These are phyloP conservation scores for Emmonsiellopsis sp. DNA, from an alignment of 2,329 filamentous ascomycete genomes.

Conservation along the genomic window DNA sequence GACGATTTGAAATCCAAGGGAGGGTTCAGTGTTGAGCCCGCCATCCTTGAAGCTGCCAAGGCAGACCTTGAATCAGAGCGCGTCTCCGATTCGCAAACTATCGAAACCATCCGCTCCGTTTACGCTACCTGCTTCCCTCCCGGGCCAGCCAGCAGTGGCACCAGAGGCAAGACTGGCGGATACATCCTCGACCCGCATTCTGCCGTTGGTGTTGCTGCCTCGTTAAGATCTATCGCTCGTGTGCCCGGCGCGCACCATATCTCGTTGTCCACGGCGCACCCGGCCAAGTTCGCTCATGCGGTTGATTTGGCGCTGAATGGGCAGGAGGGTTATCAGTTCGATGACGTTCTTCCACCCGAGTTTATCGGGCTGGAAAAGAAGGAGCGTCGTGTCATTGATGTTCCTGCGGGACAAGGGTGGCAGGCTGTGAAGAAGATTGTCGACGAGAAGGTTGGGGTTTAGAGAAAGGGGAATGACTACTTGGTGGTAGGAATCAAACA, in stretches of 20 bases:
- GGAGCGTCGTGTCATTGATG: slow-evolving; percentile 62
- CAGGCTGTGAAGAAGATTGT: slow-evolving; percentile 67
- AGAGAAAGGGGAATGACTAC: neutral
- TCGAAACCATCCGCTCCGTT: slow-evolving; percentile 53
- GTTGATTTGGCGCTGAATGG: slow-evolving; percentile 69
- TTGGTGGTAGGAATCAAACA: neutral
- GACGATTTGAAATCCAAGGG: slow-evolving; percentile 69
- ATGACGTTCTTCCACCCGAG: slow-evolving; percentile 68
- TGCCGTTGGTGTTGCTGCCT: slow-evolving; percentile 73
- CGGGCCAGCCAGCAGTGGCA: slow-evolving; percentile 23
- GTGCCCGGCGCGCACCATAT: slow-evolving; percentile 55
- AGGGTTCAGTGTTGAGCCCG: slow-evolving; percentile 69
- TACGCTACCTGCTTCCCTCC: slow-evolving; percentile 48
- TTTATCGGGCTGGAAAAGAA: slow-evolving; percentile 69
- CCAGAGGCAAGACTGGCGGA: slow-evolving; percentile 38
- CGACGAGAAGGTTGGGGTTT: slow-evolving; percentile 54
- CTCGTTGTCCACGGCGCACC: slow-evolving; percentile 84
- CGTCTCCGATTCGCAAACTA: slow-evolving; percentile 54
- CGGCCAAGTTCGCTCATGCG: slow-evolving; percentile 83
- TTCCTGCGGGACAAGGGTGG: slow-evolving; percentile 58
- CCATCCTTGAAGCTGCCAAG: slow-evolving; percentile 62
- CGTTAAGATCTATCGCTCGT: slow-evolving; percentile 57
- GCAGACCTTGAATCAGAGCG: slow-evolving; percentile 72
- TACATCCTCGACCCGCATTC: slow-evolving; percentile 93
- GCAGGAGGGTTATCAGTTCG: slow-evolving; percentile 65